Evolutionary conservation across 306 rosid species (phyloP), one percentile per base, ranked within the genome.

Genomic region (Purshia tridentata): DNA sequence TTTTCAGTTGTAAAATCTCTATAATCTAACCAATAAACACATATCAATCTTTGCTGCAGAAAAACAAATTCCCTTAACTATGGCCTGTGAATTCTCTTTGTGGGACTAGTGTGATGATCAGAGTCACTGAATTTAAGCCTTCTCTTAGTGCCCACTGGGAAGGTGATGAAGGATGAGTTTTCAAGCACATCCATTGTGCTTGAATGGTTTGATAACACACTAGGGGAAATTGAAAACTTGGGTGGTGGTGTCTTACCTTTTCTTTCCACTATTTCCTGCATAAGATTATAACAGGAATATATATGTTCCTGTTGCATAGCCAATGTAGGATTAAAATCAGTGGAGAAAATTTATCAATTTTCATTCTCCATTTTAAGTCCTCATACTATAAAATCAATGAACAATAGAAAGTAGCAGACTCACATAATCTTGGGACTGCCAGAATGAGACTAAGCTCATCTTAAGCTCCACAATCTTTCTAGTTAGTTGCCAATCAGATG

Each of bases 391-490:
- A 29, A 53, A 59, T 29, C 10, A 63, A 37, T 20, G 68, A 74
- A 58, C 69, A 76, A 49, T 16, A 14, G 42, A 46, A 63, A 14
- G 54, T 4, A 53, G 39, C 35, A 23, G 76, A 82, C 93, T 86
- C 81, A 92, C 98, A 78, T 78, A 75, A 86, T 94, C 94, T 64
- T 67, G 61, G 29, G 89, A 81, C 70, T 83, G 86, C 85, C 86
- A 88, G 12, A 85, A 79, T 44, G 91, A 54, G 48, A 94, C 73
- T 62, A 37, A 20, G 16, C 78, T 85, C 72, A 89, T 70, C 77
- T 75, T 81, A 77, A 85, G 72, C 81, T 90, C 89, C 70, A 91
- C 55, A 4, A 71, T 63, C 4, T 84, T 81, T 80, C 84, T 79
- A 9, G 85, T 81, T 66, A 89, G 84, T 74, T 81, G 84, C 53